phyloP scores from a whole-genome alignment of 2,329 filamentous ascomycete genomes.

The Ophiostoma tasmaniense region DNA sequence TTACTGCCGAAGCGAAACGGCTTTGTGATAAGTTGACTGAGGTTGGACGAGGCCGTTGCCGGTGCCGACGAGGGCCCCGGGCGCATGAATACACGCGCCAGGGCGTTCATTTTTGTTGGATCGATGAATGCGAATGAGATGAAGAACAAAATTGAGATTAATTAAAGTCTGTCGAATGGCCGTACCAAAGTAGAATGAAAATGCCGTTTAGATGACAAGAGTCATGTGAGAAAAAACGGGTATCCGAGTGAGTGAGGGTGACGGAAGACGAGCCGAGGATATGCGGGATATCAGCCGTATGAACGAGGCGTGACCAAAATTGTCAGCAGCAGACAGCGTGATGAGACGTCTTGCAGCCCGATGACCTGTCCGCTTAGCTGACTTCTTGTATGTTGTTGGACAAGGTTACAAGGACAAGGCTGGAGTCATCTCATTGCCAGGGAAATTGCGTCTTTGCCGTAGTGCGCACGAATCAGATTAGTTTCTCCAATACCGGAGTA shows the following conservation, averaged over 20 bases:
- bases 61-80: slow-evolving; percentile 10
- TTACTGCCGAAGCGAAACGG: not conserved
- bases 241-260: not conserved
- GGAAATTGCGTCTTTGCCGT: not conserved
- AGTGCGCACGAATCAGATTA: not conserved
- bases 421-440: not conserved
- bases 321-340: not conserved
- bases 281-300: not conserved
- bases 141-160: not conserved
- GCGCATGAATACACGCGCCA: slow-evolving; percentile 14
- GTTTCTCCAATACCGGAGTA: not conserved
- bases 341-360: not conserved
- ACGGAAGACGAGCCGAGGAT: not conserved
- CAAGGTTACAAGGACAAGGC: not conserved
- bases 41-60: not conserved
- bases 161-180: not conserved
- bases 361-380: not conserved
- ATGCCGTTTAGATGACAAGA: not conserved
- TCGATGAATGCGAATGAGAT: not conserved
- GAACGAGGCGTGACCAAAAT: not conserved
- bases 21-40: slow-evolving; percentile 10
- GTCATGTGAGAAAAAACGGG: not conserved
- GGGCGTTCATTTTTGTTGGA: not conserved
- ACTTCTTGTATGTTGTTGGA: not conserved
- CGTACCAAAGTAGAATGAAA: not conserved